phyloP scores from a whole-genome alignment of 805 yeast genomes.

The Nakazawaea anatomiae region DNA sequence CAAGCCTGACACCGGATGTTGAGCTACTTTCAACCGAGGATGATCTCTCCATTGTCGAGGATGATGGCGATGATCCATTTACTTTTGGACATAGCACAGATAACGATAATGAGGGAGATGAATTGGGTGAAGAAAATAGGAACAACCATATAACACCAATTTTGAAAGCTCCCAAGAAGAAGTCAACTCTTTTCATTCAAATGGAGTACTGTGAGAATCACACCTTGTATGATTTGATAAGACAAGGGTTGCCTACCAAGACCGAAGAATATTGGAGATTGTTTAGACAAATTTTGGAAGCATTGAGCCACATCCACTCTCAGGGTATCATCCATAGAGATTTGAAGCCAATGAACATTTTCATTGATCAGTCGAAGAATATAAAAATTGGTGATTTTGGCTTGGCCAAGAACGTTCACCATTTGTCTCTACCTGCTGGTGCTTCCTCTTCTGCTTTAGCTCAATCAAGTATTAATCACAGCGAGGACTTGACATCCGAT shows the following conservation, averaged over 20 bases:
- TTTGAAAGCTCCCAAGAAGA: constrained; percentile 21
- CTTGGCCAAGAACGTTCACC: constrained; percentile 83
- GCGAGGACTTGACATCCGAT: constrained; percentile 81
- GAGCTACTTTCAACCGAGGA: constrained; percentile 40
- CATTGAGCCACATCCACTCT: constrained; percentile 82
- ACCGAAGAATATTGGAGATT: constrained; percentile 86
- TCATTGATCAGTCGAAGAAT: constrained; percentile 84
- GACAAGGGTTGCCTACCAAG: constrained; percentile 64
- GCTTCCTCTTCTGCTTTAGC: constrained; percentile 12
- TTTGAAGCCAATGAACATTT: constrained; percentile 91
- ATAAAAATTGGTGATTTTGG: constrained; percentile 97
- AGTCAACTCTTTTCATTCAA: constrained; percentile 83
- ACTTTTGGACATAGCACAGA: constrained; percentile 14
- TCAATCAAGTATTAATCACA: constrained; percentile 19
- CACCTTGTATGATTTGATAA: constrained; percentile 77
- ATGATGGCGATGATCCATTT: constrained; percentile 15
- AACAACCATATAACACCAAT: constrained; percentile 1
- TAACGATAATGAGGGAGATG: constrained; percentile 11
- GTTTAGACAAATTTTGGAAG: constrained; percentile 83
- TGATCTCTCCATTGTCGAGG: constrained; percentile 19
- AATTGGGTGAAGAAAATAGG: constrained; percentile 12
- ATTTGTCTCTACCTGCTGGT: constrained; percentile 25
- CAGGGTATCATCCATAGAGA: constrained; percentile 96
- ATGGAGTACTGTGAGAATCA: constrained; percentile 99
- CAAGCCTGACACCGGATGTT: constrained; percentile 42